These are phyloP conservation scores for Trichodelitschia bisporula DNA, from an alignment of 495 filamentous ascomycete species.

Conservation along the genomic window DNA sequence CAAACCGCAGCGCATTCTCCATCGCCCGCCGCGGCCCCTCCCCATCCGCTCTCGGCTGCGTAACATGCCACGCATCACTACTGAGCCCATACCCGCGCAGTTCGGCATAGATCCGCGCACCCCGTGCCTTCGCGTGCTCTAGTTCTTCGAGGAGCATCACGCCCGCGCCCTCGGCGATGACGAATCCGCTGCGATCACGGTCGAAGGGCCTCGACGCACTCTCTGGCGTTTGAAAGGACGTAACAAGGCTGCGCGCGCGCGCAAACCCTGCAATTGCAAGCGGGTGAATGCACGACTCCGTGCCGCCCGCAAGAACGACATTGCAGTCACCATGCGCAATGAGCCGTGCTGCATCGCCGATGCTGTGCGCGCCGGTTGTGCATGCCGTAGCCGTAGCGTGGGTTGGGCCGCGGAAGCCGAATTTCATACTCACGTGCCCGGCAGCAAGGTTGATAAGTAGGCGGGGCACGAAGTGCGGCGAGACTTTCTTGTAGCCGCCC, in stretches of 20 bases:
- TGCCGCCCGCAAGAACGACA: conserved; percentile 83
- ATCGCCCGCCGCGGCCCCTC: conserved; percentile 62
- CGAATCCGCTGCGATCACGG: conserved; percentile 56
- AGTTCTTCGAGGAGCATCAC: conserved; percentile 76
- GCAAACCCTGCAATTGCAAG: conserved; percentile 81
- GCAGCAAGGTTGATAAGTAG: conserved; percentile 86
- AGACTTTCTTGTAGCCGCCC: conserved; percentile 76
- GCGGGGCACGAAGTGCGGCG: conserved; percentile 75
- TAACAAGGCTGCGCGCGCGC: conserved; percentile 62
- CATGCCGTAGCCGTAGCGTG: conserved; percentile 84
- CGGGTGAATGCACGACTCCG: conserved; percentile 91
- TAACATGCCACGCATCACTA: conserved; percentile 79
- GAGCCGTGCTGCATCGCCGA: conserved; percentile 78
- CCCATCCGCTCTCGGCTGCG: conserved; percentile 61
- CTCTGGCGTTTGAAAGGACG: conserved; percentile 49
- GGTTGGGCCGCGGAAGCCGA: conserved; percentile 79
- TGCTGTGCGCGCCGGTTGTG: conserved; percentile 80
- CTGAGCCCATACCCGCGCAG: conserved; percentile 69
- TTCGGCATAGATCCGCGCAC: conserved; percentile 72
- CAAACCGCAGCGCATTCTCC: conserved; percentile 57
- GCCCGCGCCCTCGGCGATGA: conserved; percentile 79
- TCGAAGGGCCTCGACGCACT: conserved; percentile 76
- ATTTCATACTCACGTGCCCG: conserved; percentile 80
- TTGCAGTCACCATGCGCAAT: conserved; percentile 78
- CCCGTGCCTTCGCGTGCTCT: conserved; percentile 58